phyloP scores from a whole-genome alignment of 306 rosid genomes.

The Vigna unguiculata region DNA sequence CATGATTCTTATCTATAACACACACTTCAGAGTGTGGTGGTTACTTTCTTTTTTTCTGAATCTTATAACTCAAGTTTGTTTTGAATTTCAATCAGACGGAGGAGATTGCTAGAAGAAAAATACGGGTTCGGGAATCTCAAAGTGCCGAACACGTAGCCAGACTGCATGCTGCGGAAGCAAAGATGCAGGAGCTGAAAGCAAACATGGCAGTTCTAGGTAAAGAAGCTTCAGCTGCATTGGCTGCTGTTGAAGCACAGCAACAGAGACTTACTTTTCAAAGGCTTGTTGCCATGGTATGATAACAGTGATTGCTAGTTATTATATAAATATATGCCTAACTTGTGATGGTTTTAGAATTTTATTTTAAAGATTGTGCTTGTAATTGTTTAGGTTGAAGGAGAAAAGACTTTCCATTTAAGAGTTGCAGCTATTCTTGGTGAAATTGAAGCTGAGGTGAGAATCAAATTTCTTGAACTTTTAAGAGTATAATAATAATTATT shows the following conservation, averaged over 20 bases:
- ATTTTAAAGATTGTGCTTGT: conserved; percentile 37
- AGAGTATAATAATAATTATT: background rate
- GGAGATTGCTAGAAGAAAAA: conserved; percentile 79
- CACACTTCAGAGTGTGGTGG: conserved; percentile 22
- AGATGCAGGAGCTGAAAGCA: conserved; percentile 87
- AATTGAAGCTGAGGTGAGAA: conserved; percentile 95
- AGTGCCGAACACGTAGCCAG: conserved; percentile 87
- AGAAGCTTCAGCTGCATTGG: conserved; percentile 94
- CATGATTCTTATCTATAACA: conserved; percentile 18
- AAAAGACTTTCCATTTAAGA: conserved; percentile 85
- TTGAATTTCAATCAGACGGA: conserved; percentile 63
- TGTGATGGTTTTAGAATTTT: conserved; percentile 34
- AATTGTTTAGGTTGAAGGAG: conserved; percentile 83
- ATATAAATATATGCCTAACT: conserved; percentile 28
- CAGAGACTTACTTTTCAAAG: conserved; percentile 98
- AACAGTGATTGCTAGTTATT: conserved; percentile 30
- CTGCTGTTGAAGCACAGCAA: conserved; percentile 95
- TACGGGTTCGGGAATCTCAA: conserved; percentile 78
- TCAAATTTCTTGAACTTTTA: conserved; percentile 32
- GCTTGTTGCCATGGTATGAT: conserved; percentile 93
- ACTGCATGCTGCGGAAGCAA: conserved; percentile 90
- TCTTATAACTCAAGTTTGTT: conserved; percentile 46
- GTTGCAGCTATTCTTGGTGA: conserved; percentile 92
- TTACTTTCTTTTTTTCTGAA: conserved; percentile 20
- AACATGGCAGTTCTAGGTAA: conserved; percentile 92